A percentile compares a stretch with the other conserved stretches of the same genome.
Evolutionary conservation across 306 rosid species (phyloP).

Genomic region (Cyamopsis tetragonoloba): DNA sequence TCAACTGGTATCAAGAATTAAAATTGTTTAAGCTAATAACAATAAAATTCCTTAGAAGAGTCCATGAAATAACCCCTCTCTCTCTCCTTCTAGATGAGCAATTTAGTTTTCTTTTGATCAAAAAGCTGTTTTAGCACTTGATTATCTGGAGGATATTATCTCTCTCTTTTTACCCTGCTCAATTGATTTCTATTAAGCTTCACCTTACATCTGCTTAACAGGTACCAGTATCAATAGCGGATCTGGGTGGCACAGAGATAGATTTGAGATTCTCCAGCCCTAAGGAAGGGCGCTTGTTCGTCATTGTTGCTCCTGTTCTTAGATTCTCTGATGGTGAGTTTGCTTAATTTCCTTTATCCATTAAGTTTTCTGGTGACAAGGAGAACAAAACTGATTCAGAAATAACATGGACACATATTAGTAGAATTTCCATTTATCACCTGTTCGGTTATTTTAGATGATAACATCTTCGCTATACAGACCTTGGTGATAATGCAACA

Average conservation of each 20-base stretch:
- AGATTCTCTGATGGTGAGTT: constrained; percentile 78
- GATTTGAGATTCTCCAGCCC: constrained; percentile 81
- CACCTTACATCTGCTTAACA: constrained; percentile 29
- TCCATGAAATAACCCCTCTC: not conserved
- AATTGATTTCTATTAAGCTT: constrained; percentile 7
- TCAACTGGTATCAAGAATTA: not conserved
- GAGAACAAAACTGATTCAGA: constrained; percentile 9
- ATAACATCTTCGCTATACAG: constrained; percentile 37
- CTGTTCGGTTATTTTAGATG: constrained; percentile 4
- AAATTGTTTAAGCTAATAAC: not conserved
- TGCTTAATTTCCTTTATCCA: not conserved
- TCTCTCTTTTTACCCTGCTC: not conserved
- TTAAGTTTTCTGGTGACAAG: not conserved
- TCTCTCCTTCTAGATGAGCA: not conserved
- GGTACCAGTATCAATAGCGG: constrained; percentile 99
- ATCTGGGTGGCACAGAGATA: constrained; percentile 98
- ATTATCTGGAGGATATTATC: not conserved
- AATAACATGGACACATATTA: not conserved
- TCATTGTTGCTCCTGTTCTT: constrained; percentile 89
- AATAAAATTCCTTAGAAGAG: not conserved
- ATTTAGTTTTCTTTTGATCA: not conserved
- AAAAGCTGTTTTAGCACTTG: not conserved
- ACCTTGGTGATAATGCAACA: constrained; percentile 72
- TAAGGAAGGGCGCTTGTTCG: constrained; percentile 83
- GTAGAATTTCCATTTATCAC: not conserved